A percentile compares a stretch with the other conserved stretches of the same genome.
phyloP scores from a whole-genome alignment of 2,329 filamentous ascomycete genomes.

The Claviceps pusilla region DNA sequence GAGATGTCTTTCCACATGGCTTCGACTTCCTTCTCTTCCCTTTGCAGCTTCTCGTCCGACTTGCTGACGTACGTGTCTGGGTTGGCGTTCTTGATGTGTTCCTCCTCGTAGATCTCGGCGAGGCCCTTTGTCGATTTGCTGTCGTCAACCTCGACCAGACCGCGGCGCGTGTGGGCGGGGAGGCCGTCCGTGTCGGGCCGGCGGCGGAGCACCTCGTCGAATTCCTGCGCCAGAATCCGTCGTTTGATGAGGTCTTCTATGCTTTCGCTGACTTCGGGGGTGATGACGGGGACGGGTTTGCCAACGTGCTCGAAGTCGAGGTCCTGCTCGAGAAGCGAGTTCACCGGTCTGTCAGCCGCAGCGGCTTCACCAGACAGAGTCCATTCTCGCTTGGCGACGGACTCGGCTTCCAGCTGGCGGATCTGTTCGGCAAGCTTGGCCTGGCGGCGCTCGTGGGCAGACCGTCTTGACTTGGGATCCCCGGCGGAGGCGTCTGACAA shows the following conservation, averaged over 20 bases:
- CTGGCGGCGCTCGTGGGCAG: slow-evolving; percentile 73
- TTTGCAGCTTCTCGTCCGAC: slow-evolving; percentile 65
- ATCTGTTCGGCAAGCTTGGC: slow-evolving; percentile 83
- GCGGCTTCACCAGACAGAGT: slow-evolving; percentile 75
- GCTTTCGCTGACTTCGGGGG: slow-evolving; percentile 73
- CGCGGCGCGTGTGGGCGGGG: slow-evolving; percentile 47
- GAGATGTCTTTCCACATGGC: slow-evolving; percentile 69
- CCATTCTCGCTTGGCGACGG: slow-evolving; percentile 84
- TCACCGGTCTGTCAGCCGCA: slow-evolving; percentile 66
- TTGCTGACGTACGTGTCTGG: slow-evolving; percentile 66
- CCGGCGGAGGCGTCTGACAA: slow-evolving; percentile 52
- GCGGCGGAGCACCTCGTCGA: slow-evolving; percentile 77
- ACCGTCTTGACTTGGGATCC: slow-evolving; percentile 58
- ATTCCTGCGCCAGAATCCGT: slow-evolving; percentile 76
- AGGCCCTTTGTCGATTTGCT: slow-evolving; percentile 75
- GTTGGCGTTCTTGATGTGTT: slow-evolving; percentile 66
- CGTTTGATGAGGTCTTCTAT: slow-evolving; percentile 92
- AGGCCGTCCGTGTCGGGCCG: slow-evolving; percentile 58
- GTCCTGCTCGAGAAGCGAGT: slow-evolving; percentile 87
- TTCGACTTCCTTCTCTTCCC: slow-evolving; percentile 72
- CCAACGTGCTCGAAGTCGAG: slow-evolving; percentile 90
- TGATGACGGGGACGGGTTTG: slow-evolving; percentile 89
- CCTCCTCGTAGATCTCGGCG: slow-evolving; percentile 86
- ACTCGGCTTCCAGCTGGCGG: slow-evolving; percentile 73
- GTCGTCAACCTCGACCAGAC: slow-evolving; percentile 70